These are phyloP conservation scores for Speleostelium caveatum DNA, from an alignment of 78 protist species.

Conservation along the genomic window DNA sequence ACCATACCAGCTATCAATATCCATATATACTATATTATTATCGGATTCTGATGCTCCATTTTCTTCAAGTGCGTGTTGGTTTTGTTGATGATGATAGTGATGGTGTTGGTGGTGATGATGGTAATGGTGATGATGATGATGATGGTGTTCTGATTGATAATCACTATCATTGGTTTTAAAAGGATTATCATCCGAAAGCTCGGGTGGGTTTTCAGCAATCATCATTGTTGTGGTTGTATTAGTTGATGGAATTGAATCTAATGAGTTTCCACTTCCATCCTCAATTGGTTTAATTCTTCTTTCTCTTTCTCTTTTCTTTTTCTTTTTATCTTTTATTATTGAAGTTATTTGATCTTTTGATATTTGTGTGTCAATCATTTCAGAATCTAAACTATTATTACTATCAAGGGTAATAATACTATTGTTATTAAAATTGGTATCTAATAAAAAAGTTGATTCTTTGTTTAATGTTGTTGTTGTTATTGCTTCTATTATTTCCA, in stretches of 20 bases:
- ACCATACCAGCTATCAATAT: conserved; percentile 64
- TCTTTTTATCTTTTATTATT: background rate
- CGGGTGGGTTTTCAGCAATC: too few relatives aligned
- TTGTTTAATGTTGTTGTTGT: too few relatives aligned
- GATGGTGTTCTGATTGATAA: background rate
- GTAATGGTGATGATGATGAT: background rate
- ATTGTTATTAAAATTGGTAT: too few relatives aligned
- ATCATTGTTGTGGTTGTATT: too few relatives aligned
- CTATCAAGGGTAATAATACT: too few relatives aligned
- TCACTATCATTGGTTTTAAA: background rate
- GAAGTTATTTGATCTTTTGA: background rate
- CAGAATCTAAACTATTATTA: too few relatives aligned
- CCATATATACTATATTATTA: conserved; percentile 24
- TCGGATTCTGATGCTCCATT: background rate
- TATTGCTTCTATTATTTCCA: background rate
- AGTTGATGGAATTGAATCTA: background rate
- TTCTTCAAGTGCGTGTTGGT: background rate
- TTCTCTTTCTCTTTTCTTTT: background rate
- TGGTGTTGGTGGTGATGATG: background rate
- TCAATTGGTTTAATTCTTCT: background rate
- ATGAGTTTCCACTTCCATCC: background rate
- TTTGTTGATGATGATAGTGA: background rate
- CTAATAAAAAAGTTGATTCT: too few relatives aligned
- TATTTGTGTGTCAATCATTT: too few relatives aligned
- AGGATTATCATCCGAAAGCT: background rate